Evolutionary conservation across 1,139 yeast genomes (phyloP).

Genomic region (Saccharomyces hybrid): DNA sequence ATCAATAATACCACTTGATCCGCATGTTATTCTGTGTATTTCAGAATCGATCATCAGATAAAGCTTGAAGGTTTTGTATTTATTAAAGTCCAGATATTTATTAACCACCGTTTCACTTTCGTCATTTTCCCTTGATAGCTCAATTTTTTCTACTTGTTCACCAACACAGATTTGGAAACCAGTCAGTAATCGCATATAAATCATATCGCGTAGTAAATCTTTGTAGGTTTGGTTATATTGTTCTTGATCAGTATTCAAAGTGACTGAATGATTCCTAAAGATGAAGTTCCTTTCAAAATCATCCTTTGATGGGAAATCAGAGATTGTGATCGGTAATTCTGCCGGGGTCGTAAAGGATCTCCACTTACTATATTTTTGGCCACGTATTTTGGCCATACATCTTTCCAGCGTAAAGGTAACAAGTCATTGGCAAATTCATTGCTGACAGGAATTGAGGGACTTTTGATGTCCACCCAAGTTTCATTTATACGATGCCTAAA

Average conservation of each 20-base stretch:
- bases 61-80: conserved; percentile 48
- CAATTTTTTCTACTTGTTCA: conserved; percentile 55
- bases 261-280: conserved; percentile 38
- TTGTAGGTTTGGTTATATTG: conserved; percentile 40
- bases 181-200: conserved; percentile 67
- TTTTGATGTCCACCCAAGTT: conserved; percentile 60
- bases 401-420: conserved; percentile 72
- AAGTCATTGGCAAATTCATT: conserved; percentile 40
- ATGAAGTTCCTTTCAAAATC: conserved; percentile 61
- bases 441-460: conserved; percentile 57
- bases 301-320: conserved; percentile 60
- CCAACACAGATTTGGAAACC: conserved; percentile 91
- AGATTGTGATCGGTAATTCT: conserved; percentile 73
- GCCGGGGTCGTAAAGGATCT: conserved; percentile 90
- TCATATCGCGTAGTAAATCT: conserved; percentile 77
- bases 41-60: conserved; percentile 75
- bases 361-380: conserved; percentile 77
- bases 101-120: conserved; percentile 29
- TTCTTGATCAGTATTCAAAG: conserved; percentile 35
- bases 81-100: conserved; percentile 33
- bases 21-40: conserved; percentile 74
- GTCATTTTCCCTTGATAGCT: conserved; percentile 38
- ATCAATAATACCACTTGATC: conserved; percentile 57
- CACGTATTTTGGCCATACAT: conserved; percentile 68
- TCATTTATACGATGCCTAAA: conserved; percentile 12